Conservation (phyloP, 495 filamentous ascomycete species). For the Jackrogersella minutella region DNA sequence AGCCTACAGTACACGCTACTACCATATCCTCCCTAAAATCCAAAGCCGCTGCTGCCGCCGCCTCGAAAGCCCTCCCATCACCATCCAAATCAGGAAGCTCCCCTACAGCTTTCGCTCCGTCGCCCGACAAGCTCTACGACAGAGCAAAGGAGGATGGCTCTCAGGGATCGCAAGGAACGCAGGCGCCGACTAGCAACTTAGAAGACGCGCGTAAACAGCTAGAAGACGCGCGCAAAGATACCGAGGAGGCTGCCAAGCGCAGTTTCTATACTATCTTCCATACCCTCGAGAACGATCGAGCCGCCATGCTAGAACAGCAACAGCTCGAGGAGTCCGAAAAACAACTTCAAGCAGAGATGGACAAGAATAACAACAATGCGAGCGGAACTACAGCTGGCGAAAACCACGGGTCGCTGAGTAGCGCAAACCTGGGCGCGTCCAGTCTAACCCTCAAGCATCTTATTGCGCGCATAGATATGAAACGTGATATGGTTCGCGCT, state of each 20-base stretch:
- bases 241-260: conserved; percentile 85
- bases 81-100: conserved; percentile 67
- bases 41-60: conserved; percentile 61
- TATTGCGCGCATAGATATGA: conserved; percentile 91
- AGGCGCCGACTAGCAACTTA: conserved; percentile 66
- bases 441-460: conserved; percentile 96
- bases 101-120: conserved; percentile 61
- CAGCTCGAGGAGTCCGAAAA: conserved; percentile 95
- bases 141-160: conserved; percentile 52
- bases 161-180: conserved; percentile 46
- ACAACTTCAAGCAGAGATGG: conserved; percentile 93
- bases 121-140: conserved; percentile 58
- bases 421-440: conserved; percentile 94
- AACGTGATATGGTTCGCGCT: conserved; percentile 84
- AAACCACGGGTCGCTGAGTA: conserved; percentile 85
- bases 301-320: conserved; percentile 97
- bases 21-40: conserved; percentile 65
- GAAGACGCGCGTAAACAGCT: conserved; percentile 92
- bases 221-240: conserved; percentile 92
- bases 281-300: conserved; percentile 91
- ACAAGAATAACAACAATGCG: conserved; percentile 63
- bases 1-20: conserved; percentile 40
- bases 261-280: conserved; percentile 94
- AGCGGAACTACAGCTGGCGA: conserved; percentile 58
- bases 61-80: conserved; percentile 57